A percentile compares a stretch with the other conserved stretches of the same genome.
These are phyloP conservation scores for Breynia disticha DNA, from an alignment of 441 rosid genomes.

Conservation along the genomic window DNA sequence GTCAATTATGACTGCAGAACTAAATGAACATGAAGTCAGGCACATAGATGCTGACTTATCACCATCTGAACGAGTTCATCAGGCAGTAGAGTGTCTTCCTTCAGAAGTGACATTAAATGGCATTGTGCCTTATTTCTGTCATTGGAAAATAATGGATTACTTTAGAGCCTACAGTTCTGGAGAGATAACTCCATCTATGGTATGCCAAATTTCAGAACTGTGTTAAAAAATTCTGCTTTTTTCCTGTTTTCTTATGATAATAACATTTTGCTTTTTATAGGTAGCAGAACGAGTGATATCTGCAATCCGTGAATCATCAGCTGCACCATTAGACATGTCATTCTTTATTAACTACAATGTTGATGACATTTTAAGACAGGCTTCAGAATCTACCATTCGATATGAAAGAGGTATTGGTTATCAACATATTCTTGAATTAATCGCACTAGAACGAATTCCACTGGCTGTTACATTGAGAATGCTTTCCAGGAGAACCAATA, in stretches of 20 bases:
- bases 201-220: neutral
- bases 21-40: conserved; percentile 32
- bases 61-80: conserved; percentile 32
- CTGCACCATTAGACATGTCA: conserved; percentile 36
- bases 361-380: conserved; percentile 50
- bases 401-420: conserved; percentile 37
- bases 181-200: conserved; percentile 40
- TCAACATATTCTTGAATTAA: neutral
- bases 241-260: neutral
- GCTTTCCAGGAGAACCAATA: conserved; percentile 41
- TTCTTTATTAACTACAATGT: conserved; percentile 43
- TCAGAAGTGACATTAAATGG: conserved; percentile 3
- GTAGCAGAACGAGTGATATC: conserved; percentile 48
- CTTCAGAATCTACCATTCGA: conserved; percentile 44
- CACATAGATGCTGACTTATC: conserved; percentile 23
- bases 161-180: conserved; percentile 39
- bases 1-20: conserved; percentile 20
- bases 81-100: conserved; percentile 38
- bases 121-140: conserved; percentile 20
- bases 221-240: neutral
- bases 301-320: conserved; percentile 36
- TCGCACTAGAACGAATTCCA: neutral
- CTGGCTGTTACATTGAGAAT: neutral
- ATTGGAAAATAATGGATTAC: conserved; percentile 48
- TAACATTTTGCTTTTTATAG: conserved; percentile 11